Evolutionary conservation across 2,329 filamentous ascomycete genomes (phyloP).

Genomic region (Ophiostoma perfectum): DNA sequence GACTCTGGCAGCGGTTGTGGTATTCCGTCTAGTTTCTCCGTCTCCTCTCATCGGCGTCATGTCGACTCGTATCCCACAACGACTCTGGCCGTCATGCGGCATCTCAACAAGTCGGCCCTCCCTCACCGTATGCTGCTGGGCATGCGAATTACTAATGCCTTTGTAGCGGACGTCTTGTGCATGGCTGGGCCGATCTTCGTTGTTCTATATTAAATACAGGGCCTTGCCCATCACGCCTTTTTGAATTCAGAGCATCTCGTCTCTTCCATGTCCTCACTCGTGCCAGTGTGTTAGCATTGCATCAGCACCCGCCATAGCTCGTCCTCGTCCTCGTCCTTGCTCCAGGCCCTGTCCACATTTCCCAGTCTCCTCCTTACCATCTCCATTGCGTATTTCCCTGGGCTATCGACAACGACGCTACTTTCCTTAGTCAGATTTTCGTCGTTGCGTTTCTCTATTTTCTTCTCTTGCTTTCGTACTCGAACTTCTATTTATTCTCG

Average conservation of each 20-base stretch:
- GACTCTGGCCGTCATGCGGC: background rate
- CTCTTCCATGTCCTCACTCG: background rate
- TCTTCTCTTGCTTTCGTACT: background rate
- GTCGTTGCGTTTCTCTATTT: background rate
- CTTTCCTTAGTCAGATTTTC: background rate
- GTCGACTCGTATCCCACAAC: background rate
- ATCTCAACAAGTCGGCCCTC: background rate
- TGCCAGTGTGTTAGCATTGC: background rate
- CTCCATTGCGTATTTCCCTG: too few species aligned
- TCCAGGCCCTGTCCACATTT: background rate
- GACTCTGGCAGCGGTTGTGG: background rate
- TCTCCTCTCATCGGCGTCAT: conserved; percentile 3
- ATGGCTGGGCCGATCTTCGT: background rate
- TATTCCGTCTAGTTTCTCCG: background rate
- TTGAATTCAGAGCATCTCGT: background rate
- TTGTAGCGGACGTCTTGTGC: background rate
- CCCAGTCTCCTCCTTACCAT: background rate
- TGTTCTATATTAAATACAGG: background rate
- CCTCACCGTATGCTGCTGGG: too few species aligned
- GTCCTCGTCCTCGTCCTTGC: too few species aligned
- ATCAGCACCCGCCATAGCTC: background rate
- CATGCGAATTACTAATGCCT: too few species aligned
- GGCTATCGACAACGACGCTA: background rate
- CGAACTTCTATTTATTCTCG: background rate
- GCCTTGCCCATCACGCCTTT: background rate